These are phyloP conservation scores for Diaporthe amygdali DNA, from an alignment of 2,329 filamentous ascomycete genomes.

Conservation along the genomic window DNA sequence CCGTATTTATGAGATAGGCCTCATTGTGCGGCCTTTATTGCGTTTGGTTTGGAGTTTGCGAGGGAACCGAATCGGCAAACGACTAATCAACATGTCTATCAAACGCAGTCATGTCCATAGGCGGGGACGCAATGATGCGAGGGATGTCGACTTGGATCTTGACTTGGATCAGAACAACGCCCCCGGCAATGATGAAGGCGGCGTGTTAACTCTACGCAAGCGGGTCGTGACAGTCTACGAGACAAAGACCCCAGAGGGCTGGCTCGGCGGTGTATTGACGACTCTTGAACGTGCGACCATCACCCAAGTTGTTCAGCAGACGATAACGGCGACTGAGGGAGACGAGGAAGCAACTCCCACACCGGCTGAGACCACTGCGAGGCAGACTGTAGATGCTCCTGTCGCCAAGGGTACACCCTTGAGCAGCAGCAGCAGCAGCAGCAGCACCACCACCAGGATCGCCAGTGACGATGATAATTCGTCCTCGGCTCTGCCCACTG, in stretches of 20 bases:
- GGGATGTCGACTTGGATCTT: not conserved
- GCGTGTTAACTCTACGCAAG: not conserved
- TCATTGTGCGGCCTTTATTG: not conserved
- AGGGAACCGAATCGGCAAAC: not conserved
- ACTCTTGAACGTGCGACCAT: slow-evolving; percentile 16
- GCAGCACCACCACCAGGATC: not conserved
- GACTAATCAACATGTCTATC: slow-evolving; percentile 14
- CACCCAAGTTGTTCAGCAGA: not conserved
- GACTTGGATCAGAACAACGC: not conserved
- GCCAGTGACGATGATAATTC: not conserved
- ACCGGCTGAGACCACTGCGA: slow-evolving; percentile 27
- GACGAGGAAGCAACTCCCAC: slow-evolving; percentile 31
- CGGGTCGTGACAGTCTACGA: slow-evolving; percentile 35
- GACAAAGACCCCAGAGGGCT: slow-evolving; percentile 33
- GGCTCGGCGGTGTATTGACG: slow-evolving; percentile 19
- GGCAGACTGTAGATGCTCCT: slow-evolving; percentile 18
- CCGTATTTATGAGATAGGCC: not conserved
- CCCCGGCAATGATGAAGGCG: not conserved
- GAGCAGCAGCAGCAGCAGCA: not conserved
- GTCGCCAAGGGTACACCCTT: not conserved
- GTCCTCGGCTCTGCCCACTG: slow-evolving; percentile 1
- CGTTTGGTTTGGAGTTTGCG: not conserved
- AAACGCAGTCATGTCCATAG: slow-evolving; percentile 20
- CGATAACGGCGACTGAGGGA: not conserved
- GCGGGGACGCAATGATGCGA: not conserved